Base-by-base conservation (phyloP, 2,329 filamentous ascomycete genomes). In the Penicillium freii region DNA sequence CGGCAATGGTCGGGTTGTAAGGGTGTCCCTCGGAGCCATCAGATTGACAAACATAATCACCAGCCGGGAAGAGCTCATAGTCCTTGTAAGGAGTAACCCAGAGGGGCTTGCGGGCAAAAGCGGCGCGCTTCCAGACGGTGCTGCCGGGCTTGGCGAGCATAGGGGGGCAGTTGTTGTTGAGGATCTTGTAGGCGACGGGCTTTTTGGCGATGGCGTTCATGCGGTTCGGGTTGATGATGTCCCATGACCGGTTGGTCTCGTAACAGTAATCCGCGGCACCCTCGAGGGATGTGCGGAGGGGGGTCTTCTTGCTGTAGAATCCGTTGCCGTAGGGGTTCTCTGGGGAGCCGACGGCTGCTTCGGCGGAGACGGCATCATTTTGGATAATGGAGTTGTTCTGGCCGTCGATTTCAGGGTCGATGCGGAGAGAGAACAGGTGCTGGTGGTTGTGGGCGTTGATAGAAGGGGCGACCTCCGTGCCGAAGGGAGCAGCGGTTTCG, bases 391-490 rank as follows among this genome's bases (percentile, higher is more conserved):
- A 91, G 74, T 96, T 96, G 64, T 87, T 82, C 1, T 86, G 83
- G 0, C 92, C 92, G 70, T 96, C 92, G 56, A 96, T 84, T 69
- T 92, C 92, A 27, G 92, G 85, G 70, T 96, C 90, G 50, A 96
- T 80, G 43, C 92, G 89, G 50, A 96, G 79, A 69, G 90, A 95
- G 83, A 96, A 96, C 33, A 96, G 82, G 75, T 96, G 92, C 75
- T 96, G 91, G 75, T 96, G 92, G 78, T 96, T 96, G 78, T 96
- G 92, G 1, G 92, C 92, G 68, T 94, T 94, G 70, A 96, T 90
- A 45, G 89, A 86, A 0, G 89, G 89, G 66, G 92, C 92, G 5
- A 96, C 92, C 73, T 95, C 87, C 0, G 91, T 95, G 57, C 92
- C 92, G 88, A 89, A 96, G 52, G 90, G 90, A 19, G 88, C 80